phyloP scores from a whole-genome alignment of 805 yeast genomes.

The Ogataea angusta region DNA sequence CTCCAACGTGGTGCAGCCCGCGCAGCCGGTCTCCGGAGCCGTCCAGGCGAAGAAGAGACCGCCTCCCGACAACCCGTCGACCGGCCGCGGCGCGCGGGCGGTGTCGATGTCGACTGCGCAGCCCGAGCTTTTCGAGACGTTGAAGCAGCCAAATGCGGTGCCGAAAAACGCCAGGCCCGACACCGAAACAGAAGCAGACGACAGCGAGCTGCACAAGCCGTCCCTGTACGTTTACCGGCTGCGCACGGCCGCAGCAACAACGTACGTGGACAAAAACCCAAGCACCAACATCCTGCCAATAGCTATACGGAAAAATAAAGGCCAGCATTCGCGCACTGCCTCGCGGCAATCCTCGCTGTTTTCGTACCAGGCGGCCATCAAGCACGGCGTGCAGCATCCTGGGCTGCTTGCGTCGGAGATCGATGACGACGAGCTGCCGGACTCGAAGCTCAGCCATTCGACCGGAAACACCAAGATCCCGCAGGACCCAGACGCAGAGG shows the following conservation, averaged over 20 bases:
- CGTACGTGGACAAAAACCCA: slow-evolving; percentile 47
- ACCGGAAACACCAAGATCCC: slow-evolving; percentile 29
- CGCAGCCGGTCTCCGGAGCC: slow-evolving; percentile 12
- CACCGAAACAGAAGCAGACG: not conserved
- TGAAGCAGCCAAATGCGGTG: slow-evolving; percentile 1
- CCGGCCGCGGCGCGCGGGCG: slow-evolving; percentile 37
- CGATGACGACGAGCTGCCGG: slow-evolving; percentile 55
- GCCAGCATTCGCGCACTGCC: slow-evolving; percentile 27
- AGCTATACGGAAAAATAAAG: slow-evolving; percentile 44
- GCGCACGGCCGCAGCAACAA: slow-evolving; percentile 27
- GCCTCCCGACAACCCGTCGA: slow-evolving; percentile 37
- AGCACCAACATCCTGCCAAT: slow-evolving; percentile 49
- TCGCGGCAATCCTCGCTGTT: slow-evolving; percentile 23
- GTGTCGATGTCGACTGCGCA: slow-evolving; percentile 34
- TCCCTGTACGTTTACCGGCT: slow-evolving; percentile 14
- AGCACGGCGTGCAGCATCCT: slow-evolving; percentile 64
- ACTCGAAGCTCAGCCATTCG: slow-evolving; percentile 31
- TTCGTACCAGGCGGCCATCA: slow-evolving; percentile 43
- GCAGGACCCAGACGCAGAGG: slow-evolving; percentile 32
- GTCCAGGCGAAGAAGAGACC: slow-evolving; percentile 31
- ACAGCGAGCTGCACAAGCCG: slow-evolving; percentile 8
- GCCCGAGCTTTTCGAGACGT: slow-evolving; percentile 30
- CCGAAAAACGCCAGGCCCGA: not conserved
- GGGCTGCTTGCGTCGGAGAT: slow-evolving; percentile 73
- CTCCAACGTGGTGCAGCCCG: slow-evolving; percentile 21